A percentile compares a stretch with the other conserved stretches of the same genome.
phyloP scores from a whole-genome alignment of 805 yeast genomes.

The Peterozyma toletana region DNA sequence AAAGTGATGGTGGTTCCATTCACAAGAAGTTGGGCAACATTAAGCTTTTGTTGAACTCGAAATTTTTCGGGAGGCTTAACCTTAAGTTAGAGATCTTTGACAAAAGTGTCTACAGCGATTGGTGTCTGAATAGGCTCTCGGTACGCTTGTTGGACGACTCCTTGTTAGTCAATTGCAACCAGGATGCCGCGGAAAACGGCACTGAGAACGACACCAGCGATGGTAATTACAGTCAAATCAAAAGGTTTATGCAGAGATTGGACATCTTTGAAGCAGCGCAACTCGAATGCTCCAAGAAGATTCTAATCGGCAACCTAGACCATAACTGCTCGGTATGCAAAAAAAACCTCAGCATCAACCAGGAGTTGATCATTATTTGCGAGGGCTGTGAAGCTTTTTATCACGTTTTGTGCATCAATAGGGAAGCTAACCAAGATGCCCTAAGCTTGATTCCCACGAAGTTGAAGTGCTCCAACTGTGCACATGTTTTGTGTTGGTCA shows the following conservation, averaged over 20 bases:
- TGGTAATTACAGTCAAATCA: conserved; percentile 23
- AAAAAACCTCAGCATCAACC: not conserved
- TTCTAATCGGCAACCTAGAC: not conserved
- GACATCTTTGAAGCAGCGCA: not conserved
- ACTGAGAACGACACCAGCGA: conserved; percentile 11
- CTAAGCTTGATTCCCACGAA: no score
- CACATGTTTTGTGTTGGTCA: no score
- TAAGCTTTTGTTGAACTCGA: conserved; percentile 32
- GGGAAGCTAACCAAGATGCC: no score
- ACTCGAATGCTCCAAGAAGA: conserved; percentile 9
- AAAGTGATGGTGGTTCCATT: conserved; percentile 31
- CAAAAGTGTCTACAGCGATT: conserved; percentile 19
- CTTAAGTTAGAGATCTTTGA: conserved; percentile 41
- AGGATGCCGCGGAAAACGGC: conserved; percentile 1
- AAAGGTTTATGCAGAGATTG: conserved; percentile 10
- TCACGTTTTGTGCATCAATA: no score
- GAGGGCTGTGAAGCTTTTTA: no score
- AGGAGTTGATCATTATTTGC: no score
- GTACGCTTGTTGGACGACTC: conserved; percentile 16
- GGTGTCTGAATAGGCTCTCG: conserved; percentile 27
- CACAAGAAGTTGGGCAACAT: conserved; percentile 42
- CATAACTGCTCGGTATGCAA: not conserved
- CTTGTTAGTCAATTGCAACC: conserved; percentile 10
- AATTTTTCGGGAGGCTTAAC: conserved; percentile 36
- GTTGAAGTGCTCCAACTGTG: no score